Base-by-base conservation (phyloP, 345 rosid species). In the Firmiana major region DNA sequence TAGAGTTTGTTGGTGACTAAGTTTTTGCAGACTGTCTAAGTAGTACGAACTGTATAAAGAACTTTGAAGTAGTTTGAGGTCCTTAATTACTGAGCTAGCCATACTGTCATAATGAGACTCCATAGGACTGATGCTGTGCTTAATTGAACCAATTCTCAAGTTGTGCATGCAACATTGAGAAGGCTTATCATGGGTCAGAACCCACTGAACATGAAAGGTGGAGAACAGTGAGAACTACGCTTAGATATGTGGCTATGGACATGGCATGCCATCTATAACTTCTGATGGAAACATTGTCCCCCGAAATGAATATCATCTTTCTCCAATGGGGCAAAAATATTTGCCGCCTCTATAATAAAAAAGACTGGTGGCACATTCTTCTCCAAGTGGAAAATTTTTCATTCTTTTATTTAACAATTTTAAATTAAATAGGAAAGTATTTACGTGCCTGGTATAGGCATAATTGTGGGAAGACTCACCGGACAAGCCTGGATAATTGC, bases 351-450 rank as follows among this genome's bases (percentile, higher is more conserved):
- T 71, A 71, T 19, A 17, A 49, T 16, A 38, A 16, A 73, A 22
- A 34, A 73, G 7, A 21, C n/a, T 8, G 19, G 31, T 57, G 36
- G n/a, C 76, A 73, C 53, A 58, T 54, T 73, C 76, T 42, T 55
- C 24, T 57, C 45, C 46, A 2, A 6, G 11, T 55, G 43, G 62
- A 10, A 31, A 40, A 6, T 28, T 16, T 0, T 16, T n/a, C 54
- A 3, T 40, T 74, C 64, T 45, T 55, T 15, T 60, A 7, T 8
- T 34, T n/a, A 43, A 16, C n/a, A 21, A 31, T 21, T 73, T 28
- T 49, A 70, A 38, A n/a, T 72, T 72, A 34, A 48, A 53, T 17
- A 73, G n/a, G 63, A 72, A 36, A 36, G 62, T 36, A 54, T 51
- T 11, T 34, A 71, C n/a, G 24, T 43, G 36, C 36, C 17, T 26